A percentile compares a stretch with the other conserved stretches of the same genome.
These are phyloP conservation scores for Moesziomyces sp. DNA, from an alignment of 1,284 basidiomycete genomes.

Conservation along the genomic window DNA sequence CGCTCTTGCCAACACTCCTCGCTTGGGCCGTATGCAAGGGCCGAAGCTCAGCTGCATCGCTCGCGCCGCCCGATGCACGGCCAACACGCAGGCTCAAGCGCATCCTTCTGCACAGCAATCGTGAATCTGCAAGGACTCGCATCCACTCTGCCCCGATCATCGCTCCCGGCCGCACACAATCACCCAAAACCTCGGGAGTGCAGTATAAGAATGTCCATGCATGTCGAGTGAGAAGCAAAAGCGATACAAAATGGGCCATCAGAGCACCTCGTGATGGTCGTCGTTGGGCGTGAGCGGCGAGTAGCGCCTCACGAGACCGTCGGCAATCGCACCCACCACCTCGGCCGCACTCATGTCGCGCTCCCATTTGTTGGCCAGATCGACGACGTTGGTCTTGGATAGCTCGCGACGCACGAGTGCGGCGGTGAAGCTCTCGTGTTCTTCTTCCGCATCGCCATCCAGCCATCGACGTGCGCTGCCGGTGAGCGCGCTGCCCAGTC, in stretches of 20 bases:
- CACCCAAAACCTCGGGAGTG: not conserved
- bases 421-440: constrained; percentile 4
- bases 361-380: constrained; percentile 15
- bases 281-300: constrained; percentile 3
- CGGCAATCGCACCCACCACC: constrained; percentile 26
- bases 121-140: no score
- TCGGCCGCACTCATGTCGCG: constrained; percentile 25
- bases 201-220: constrained; percentile 24
- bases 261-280: constrained; percentile 33
- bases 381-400: constrained; percentile 15
- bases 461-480: constrained; percentile 8
- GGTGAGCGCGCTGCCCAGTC: constrained; percentile 9
- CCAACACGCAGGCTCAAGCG: not conserved
- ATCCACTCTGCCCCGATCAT: not conserved
- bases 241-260: not conserved
- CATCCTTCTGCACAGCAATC: no score
- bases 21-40: no score
- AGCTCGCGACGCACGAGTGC: constrained; percentile 14
- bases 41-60: no score
- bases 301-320: constrained; percentile 26
- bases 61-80: no score
- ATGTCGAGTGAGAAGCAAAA: constrained; percentile 13
- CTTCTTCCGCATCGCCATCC: not conserved
- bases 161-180: not conserved
- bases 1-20: no score